A percentile compares a stretch with the other conserved stretches of the same genome.
Conservation (phyloP, 331 rosid genomes). For the Erythrophleum ivorense region DNA sequence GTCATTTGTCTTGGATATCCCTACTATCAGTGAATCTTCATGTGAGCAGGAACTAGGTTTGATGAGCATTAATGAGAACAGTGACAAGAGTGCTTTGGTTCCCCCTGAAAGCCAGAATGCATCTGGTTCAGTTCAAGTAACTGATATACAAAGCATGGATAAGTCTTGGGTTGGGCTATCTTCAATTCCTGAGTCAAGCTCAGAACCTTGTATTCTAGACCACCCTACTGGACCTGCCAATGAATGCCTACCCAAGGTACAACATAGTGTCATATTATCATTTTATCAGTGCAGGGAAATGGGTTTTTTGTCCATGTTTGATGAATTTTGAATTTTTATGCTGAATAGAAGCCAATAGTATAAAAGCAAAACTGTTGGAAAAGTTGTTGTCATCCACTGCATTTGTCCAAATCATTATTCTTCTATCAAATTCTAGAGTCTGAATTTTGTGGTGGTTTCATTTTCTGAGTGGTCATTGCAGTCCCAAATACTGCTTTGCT, state of each 20-base stretch:
- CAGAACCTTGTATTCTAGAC: constrained; percentile 45
- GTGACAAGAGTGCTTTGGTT: constrained; percentile 43
- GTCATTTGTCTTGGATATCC: constrained; percentile 77
- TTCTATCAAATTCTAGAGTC: background rate
- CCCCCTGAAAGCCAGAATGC: constrained; percentile 55
- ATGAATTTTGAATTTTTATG: constrained; percentile 15
- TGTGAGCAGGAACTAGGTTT: constrained; percentile 92
- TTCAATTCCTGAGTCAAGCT: constrained; percentile 51
- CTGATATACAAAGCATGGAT: constrained; percentile 41
- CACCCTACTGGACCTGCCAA: constrained; percentile 50
- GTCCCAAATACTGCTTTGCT: background rate
- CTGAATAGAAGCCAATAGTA: constrained; percentile 1
- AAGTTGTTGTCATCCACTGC: background rate
- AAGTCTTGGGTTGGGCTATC: constrained; percentile 58
- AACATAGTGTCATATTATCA: constrained; percentile 19
- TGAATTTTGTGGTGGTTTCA: background rate
- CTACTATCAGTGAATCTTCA: constrained; percentile 64
- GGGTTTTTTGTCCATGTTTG: constrained; percentile 18
- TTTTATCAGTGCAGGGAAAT: background rate
- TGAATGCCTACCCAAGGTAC: constrained; percentile 70
- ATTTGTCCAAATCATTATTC: constrained; percentile 22
- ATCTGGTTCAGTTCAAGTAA: constrained; percentile 52
- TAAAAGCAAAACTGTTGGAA: constrained; percentile 12
- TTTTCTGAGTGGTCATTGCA: constrained; percentile 26
- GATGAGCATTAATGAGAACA: constrained; percentile 83